Evolutionary conservation across 345 rosid species (phyloP).

Genomic region (Salix purpurea): DNA sequence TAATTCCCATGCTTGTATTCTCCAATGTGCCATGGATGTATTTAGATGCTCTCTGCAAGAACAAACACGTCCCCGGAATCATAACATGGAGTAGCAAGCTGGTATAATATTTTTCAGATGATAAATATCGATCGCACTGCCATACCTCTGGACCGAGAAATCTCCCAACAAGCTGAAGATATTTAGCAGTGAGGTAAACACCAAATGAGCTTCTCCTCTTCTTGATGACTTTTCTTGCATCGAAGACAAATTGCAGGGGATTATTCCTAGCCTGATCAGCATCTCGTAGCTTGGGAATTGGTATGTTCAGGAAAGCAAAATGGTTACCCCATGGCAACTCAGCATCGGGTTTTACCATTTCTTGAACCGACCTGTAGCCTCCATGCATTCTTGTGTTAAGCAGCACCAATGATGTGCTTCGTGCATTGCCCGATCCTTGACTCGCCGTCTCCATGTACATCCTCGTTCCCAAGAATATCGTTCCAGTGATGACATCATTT

Average conservation of each 20-base stretch:
- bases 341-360: constrained; percentile 36
- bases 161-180: constrained; percentile 21
- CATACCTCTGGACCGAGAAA: constrained; percentile 37
- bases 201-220: constrained; percentile 29
- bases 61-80: not conserved
- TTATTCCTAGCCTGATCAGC: not conserved
- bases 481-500: constrained; percentile 47
- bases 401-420: constrained; percentile 38
- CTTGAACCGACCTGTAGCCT: constrained; percentile 44
- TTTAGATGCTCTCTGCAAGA: constrained; percentile 24
- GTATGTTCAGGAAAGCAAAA: constrained; percentile 31
- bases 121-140: not conserved
- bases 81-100: not conserved
- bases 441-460: constrained; percentile 39
- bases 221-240: constrained; percentile 28
- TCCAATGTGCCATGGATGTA: constrained; percentile 25
- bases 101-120: no score
- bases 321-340: constrained; percentile 45
- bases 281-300: constrained; percentile 16
- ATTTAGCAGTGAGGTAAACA: constrained; percentile 22
- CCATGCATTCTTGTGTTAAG: constrained; percentile 40
- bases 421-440: constrained; percentile 11
- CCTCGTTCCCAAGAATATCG: constrained; percentile 40
- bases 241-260: constrained; percentile 35
- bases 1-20: constrained; percentile 38